Evolutionary conservation across 2,329 filamentous ascomycete genomes (phyloP).

Genomic region (Aureobasidium sp.): DNA sequence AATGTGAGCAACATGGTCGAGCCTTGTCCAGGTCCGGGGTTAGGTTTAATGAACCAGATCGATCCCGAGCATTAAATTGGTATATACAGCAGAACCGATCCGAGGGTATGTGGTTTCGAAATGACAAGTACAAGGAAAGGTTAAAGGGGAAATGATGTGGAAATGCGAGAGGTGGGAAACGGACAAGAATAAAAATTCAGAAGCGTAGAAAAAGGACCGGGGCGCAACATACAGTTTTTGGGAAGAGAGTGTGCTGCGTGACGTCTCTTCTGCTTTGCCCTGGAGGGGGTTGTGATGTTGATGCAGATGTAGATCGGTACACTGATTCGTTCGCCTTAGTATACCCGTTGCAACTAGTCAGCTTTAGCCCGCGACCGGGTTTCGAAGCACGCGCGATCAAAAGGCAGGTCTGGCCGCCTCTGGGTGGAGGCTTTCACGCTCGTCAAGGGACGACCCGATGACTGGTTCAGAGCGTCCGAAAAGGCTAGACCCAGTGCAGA

Average conservation of each 20-base stretch:
- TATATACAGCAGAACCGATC: conserved; percentile 11
- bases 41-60: conserved; percentile 9
- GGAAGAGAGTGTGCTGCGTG: conserved; percentile 4
- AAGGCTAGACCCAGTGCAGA: not conserved
- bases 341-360: conserved; percentile 14
- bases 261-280: conserved; percentile 12
- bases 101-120: not conserved
- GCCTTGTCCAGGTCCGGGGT: conserved; percentile 4
- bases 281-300: conserved; percentile 13
- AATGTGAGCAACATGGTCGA: conserved; percentile 43
- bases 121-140: not conserved
- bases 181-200: conserved; percentile 1
- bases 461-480: not conserved
- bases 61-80: conserved; percentile 8
- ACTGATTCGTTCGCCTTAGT: conserved; percentile 15
- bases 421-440: conserved; percentile 6
- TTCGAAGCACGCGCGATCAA: conserved; percentile 10
- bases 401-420: conserved; percentile 12
- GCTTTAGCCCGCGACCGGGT: conserved; percentile 13
- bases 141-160: conserved; percentile 1
- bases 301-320: conserved; percentile 12
- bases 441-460: conserved; percentile 2
- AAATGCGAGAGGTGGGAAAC: not conserved
- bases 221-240: conserved; percentile 13
- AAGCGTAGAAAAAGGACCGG: not conserved